Conservation (phyloP, 2,329 filamentous ascomycete genomes). For the Penicillium hesseltinei region DNA sequence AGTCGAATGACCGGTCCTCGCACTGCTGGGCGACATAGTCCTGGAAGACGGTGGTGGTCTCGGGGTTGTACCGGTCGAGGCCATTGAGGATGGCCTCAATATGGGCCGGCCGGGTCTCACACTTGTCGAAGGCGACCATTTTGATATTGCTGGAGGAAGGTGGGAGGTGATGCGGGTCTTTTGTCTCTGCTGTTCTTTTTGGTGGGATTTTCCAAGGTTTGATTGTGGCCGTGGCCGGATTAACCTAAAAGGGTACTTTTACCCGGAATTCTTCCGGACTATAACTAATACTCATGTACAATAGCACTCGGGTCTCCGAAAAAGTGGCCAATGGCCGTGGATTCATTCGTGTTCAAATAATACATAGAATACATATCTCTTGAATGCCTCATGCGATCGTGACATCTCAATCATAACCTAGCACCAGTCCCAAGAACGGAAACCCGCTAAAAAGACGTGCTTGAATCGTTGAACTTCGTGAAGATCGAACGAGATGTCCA, state of each 20-base stretch:
- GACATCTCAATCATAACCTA: slow-evolving; percentile 10
- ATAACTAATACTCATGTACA: slow-evolving; percentile 3
- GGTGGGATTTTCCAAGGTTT: slow-evolving; percentile 26
- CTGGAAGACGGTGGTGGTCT: slow-evolving; percentile 90
- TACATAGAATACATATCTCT: slow-evolving; percentile 29
- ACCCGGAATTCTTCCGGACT: slow-evolving; percentile 13
- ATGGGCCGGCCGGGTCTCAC: slow-evolving; percentile 85
- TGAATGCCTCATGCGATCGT: slow-evolving; percentile 19
- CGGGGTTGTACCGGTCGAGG: slow-evolving; percentile 96
- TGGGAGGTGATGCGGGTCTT: slow-evolving; percentile 25
- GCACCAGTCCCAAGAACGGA: neutral
- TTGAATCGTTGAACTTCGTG: neutral
- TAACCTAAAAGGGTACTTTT: slow-evolving; percentile 15
- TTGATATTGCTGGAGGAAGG: slow-evolving; percentile 18
- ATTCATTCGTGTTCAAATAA: slow-evolving; percentile 21
- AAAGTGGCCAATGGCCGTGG: slow-evolving; percentile 6
- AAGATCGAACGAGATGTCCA: slow-evolving; percentile 4
- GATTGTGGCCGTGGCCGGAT: slow-evolving; percentile 28
- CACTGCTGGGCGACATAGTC: slow-evolving; percentile 93
- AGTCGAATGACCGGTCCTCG: slow-evolving; percentile 90
- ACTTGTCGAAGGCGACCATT: slow-evolving; percentile 69
- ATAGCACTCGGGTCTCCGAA: neutral
- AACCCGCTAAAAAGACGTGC: neutral
- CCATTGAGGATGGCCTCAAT: slow-evolving; percentile 94
- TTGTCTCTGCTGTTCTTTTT: slow-evolving; percentile 25